Evolutionary conservation across 108 stramenopile species (phyloP).

Genomic region (Fragilaria crotonensis): DNA sequence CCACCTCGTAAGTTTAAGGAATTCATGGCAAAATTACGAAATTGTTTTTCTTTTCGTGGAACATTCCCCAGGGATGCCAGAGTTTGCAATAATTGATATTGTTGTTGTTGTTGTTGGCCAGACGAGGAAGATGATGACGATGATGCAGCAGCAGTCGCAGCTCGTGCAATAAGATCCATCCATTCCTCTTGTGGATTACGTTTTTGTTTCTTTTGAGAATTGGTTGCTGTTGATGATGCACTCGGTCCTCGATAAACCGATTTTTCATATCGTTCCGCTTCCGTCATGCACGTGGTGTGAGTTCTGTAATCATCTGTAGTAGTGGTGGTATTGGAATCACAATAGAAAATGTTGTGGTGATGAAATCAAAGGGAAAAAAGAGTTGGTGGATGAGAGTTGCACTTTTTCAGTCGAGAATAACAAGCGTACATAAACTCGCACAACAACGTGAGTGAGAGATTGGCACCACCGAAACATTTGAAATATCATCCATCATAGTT

Average conservation of each 20-base stretch:
- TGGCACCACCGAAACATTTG: no score
- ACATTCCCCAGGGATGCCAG: constrained; percentile 66
- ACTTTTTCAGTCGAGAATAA: no score
- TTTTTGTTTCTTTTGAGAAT: constrained; percentile 36
- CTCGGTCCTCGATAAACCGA: constrained; percentile 34
- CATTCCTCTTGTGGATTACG: constrained; percentile 70
- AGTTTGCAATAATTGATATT: constrained; percentile 45
- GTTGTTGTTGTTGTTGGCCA: no score
- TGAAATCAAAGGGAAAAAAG: no score
- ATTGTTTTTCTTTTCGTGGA: constrained; percentile 85
- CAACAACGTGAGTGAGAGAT: no score
- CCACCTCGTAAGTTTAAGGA: constrained; percentile 56
- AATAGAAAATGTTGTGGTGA: no score
- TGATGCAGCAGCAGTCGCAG: constrained; percentile 44
- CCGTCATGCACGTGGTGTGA: constrained; percentile 82
- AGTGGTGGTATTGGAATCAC: no score
- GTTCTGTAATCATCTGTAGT: constrained; percentile 74
- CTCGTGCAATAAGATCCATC: constrained; percentile 49
- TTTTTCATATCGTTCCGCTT: constrained; percentile 83
- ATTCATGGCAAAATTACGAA: constrained; percentile 83
- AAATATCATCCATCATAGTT: no score
- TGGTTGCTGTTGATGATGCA: constrained; percentile 23
- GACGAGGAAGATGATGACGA: constrained; percentile 24
- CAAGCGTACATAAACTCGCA: no score
- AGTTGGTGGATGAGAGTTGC: no score